Base-by-base conservation (phyloP, 2,329 filamentous ascomycete species). In the Colletotrichum spinosum region DNA sequence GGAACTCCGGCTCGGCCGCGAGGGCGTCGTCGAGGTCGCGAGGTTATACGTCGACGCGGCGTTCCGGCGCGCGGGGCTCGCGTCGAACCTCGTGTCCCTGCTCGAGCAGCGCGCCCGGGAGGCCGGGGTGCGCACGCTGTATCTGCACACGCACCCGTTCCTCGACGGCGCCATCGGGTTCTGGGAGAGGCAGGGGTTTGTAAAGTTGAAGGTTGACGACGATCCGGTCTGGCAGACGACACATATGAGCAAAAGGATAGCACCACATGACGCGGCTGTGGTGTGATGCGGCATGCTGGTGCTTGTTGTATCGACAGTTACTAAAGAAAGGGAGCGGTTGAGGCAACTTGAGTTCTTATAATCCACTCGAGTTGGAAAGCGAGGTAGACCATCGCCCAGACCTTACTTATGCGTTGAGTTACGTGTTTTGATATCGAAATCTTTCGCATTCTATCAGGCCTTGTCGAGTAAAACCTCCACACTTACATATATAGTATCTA, bases 101-200 rank as follows among this genome's bases (percentile, higher is more conserved):
- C 13, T 75, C 34, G 44, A 70, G 15, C 50, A 68, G 4, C 55
- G 55, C 0, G 72, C 73, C 1, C 34, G 42, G 11, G 17, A 52
- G 1, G 58, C 60, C 8, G 68, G 68, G 8, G 67, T 74, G 13
- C 25, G 68, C 12, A 52, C 58, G 7, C 61, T 75, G 2, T 75
- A 75, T 54, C 62, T 75, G 1, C 73, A 75, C 25, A 75, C 73
- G 0, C 73, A 75, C 17, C 72, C 73, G 0, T 75, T 75, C 12
- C 25, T 75, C 2, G 70, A 68, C 0, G 67, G 72, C 2, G 73
- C 73, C 1, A 65, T 72, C 2, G 41, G 33, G 0, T 75, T 75
- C 10, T 75, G 73, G 73, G 60, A 74, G 37, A 52, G 61, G 1
- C 69, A 73, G 13, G 69, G 70, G 0, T 75, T 75, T 42, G 52